Conservation (phyloP, 345 rosid species). For the Melaleuca quinquenervia region DNA sequence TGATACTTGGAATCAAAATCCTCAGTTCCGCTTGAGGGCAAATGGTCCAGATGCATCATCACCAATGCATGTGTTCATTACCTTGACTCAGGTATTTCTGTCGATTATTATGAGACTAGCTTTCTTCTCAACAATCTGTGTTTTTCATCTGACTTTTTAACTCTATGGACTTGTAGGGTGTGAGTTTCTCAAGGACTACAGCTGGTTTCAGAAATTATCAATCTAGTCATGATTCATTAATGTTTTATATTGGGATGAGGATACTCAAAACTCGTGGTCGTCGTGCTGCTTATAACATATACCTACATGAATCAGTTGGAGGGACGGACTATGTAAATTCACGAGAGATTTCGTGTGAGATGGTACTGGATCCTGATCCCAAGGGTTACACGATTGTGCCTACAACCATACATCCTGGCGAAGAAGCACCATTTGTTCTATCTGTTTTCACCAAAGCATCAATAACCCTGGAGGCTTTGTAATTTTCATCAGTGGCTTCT, state of each 20-base stretch:
- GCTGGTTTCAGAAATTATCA: slow-evolving; percentile 95
- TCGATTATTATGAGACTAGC: neutral
- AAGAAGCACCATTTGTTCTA: slow-evolving; percentile 98
- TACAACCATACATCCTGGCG: slow-evolving; percentile 97
- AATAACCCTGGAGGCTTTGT: slow-evolving; percentile 69
- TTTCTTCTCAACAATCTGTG: neutral
- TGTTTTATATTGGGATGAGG: slow-evolving; percentile 98
- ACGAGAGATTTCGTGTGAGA: slow-evolving; percentile 98
- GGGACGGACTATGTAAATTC: slow-evolving; percentile 99
- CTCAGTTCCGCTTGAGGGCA: slow-evolving; percentile 89
- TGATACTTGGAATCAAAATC: slow-evolving; percentile 98
- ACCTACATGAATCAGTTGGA: slow-evolving; percentile 96
- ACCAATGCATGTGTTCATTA: slow-evolving; percentile 90
- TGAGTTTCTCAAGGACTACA: slow-evolving; percentile 89
- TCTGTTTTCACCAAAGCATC: slow-evolving; percentile 95
- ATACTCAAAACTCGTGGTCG: slow-evolving; percentile 96
- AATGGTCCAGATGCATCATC: slow-evolving; percentile 80
- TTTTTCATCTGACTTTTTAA: neutral
- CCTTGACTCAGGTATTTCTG: slow-evolving; percentile 80
- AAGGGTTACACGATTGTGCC: slow-evolving; percentile 99
- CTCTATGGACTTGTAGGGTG: slow-evolving; percentile 49
- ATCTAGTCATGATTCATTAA: slow-evolving; percentile 84
- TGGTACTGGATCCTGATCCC: slow-evolving; percentile 99
- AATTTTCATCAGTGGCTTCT: neutral
- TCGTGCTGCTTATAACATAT: slow-evolving; percentile 92